phyloP scores from a whole-genome alignment of 805 yeast species.

The Maudiozyma bulderi region DNA sequence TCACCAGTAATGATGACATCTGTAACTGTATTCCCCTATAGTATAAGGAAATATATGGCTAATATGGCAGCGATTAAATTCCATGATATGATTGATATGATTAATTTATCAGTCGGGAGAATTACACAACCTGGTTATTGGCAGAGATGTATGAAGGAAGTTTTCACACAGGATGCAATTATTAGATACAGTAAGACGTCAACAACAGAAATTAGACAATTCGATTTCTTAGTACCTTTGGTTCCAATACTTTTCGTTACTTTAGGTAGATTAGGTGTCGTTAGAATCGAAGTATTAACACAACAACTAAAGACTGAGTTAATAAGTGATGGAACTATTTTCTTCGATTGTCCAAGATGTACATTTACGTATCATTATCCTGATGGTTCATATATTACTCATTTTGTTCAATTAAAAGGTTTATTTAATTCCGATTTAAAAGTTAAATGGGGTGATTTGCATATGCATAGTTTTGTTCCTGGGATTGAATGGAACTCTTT shows the following conservation, averaged over 20 bases:
- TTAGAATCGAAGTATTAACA: slow-evolving; percentile 42
- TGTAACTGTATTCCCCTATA: slow-evolving; percentile 1
- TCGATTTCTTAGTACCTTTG: slow-evolving; percentile 41
- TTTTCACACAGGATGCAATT: slow-evolving; percentile 43
- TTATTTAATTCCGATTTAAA: slow-evolving; percentile 52
- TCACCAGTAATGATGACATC: background rate
- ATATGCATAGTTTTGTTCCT: slow-evolving; percentile 38
- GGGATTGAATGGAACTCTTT: slow-evolving; percentile 37
- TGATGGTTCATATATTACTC: slow-evolving; percentile 62
- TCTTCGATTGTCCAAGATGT: slow-evolving; percentile 44
- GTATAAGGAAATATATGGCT: slow-evolving; percentile 33
- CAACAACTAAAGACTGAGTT: slow-evolving; percentile 42
- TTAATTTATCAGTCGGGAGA: slow-evolving; percentile 36
- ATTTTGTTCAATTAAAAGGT: slow-evolving; percentile 52
- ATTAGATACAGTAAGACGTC: slow-evolving; percentile 39
- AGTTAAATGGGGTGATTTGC: slow-evolving; percentile 65
- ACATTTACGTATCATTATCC: slow-evolving; percentile 42
- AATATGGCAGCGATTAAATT: slow-evolving; percentile 43
- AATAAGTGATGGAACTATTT: slow-evolving; percentile 42
- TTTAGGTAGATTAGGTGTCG: slow-evolving; percentile 43
- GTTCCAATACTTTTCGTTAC: slow-evolving; percentile 34
- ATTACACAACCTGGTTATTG: slow-evolving; percentile 40
- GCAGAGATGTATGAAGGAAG: slow-evolving; percentile 40
- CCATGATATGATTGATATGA: slow-evolving; percentile 39
- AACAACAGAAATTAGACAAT: slow-evolving; percentile 42